Evolutionary conservation across 2,329 filamentous ascomycete genomes (phyloP), one percentile per base, ranked within the genome.

Genomic region (Zymoseptoria tritici): DNA sequence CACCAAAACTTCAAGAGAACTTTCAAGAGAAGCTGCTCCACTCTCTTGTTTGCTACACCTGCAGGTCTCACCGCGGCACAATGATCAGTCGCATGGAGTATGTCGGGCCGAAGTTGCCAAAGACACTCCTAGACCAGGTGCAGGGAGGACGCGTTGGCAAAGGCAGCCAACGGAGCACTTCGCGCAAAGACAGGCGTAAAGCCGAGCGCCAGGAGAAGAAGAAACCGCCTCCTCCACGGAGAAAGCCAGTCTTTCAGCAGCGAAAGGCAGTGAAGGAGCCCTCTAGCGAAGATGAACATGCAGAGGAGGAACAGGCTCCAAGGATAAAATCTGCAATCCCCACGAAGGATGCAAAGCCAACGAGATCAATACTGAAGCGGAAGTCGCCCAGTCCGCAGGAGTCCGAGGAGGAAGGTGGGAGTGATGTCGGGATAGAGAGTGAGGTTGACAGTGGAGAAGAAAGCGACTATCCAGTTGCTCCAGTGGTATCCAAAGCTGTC

Each of bases 131-230:
- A 4, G 77, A 78, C 52, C 74, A 79, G 64, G 67, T 81, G 49
- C 64, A 67, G 9, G 67, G 62, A 6, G 63, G 57, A 55, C 62
- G 61, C 62, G 64, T 60, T 56, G 63, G 50, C 54, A 67, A 65
- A 52, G 56, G 60, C 56, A 60, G 62, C 16, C 52, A 63, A 57
- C 31, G 66, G 65, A 24, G 60, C 57, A 9, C 52, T n/a, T 59
- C 66, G 9, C 66, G 73, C 19, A 75, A 75, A 60, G 70, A 73
- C 57, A 81, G 83, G 60, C 82, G 89, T 58, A 90, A 86, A 70
- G 81, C 81, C 16, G 84, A 88, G 66, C 81, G 88, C 57, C 76
- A 78, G 21, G 78, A 83, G 66, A 88, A 85, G 72, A 88, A 83
- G 72, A 73, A 26, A 77, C 77, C 61, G 20, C 66, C 62, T 66